Evolutionary conservation across 495 filamentous ascomycete species (phyloP).

Genomic region (Hypoxylon lienhwacheense): DNA sequence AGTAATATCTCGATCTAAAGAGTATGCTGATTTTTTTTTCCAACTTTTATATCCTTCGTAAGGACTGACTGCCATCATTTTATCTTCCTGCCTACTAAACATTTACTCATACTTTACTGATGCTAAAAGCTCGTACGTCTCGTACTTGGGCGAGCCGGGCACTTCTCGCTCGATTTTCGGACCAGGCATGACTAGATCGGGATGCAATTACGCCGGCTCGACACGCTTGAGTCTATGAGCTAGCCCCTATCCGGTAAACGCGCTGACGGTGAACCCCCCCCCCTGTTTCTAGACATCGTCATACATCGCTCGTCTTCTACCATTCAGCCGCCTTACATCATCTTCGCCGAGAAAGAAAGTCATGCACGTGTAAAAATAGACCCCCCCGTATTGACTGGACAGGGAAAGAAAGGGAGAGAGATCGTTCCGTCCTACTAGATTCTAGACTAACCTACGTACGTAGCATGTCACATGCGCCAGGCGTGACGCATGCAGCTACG

Average conservation of each 20-base stretch:
- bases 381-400: no score
- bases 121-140: not conserved
- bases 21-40: no score
- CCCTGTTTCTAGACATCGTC: not conserved
- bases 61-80: no score
- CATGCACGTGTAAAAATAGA: no score
- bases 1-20: no score
- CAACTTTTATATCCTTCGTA: no score
- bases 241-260: conserved; percentile 4
- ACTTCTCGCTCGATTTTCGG: conserved; percentile 18
- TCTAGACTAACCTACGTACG: not conserved
- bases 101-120: no score
- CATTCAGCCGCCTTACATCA: not conserved
- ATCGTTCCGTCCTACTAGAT: no score
- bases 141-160: not conserved
- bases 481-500: not conserved
- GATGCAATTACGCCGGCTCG: conserved; percentile 12
- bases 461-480: conserved; percentile 9
- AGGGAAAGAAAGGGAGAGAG: no score
- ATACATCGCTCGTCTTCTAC: not conserved
- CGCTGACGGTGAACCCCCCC: conserved; percentile 1
- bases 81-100: no score
- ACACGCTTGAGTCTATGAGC: not conserved
- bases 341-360: not conserved
- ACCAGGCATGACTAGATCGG: conserved; percentile 8